Percentiles rank a stretch among this genome's conserved stretches.
phyloP scores from a whole-genome alignment of 2,329 filamentous ascomycete genomes.

The Xylaria digitata region DNA sequence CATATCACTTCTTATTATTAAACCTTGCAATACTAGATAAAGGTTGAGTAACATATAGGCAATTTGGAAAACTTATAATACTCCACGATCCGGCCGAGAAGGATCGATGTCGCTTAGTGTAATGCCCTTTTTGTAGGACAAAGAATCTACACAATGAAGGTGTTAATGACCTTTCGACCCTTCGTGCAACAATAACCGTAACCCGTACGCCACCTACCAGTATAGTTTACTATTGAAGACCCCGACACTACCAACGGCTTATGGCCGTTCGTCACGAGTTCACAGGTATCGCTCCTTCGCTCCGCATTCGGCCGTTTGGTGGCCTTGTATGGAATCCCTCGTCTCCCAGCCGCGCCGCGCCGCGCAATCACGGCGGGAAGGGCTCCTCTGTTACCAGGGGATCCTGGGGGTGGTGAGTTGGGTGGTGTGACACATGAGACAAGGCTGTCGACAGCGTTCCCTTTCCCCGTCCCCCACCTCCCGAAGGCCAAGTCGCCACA shows the following conservation, averaged over 20 bases:
- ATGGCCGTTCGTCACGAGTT: conserved; percentile 8
- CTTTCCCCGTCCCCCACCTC: neutral
- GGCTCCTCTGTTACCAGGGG: neutral
- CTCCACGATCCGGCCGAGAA: neutral
- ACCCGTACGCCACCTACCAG: neutral
- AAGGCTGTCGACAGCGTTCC: conserved; percentile 20
- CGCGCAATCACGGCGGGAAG: neutral
- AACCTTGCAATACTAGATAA: neutral
- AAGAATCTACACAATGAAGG: neutral
- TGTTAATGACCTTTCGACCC: neutral
- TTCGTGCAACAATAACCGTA: neutral
- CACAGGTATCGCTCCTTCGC: conserved; percentile 23
- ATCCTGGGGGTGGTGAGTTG: neutral
- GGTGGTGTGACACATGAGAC: conserved; percentile 27
- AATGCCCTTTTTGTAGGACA: neutral
- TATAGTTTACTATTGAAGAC: too few relatives aligned
- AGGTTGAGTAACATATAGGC: conserved; percentile 1
- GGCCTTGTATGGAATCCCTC: neutral
- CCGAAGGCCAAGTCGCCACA: neutral
- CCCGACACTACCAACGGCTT: neutral
- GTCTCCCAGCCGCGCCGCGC: conserved; percentile 1
- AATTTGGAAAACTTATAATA: neutral
- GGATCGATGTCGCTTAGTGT: neutral
- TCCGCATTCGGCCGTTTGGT: conserved; percentile 20
- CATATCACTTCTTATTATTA: neutral